phyloP scores from a whole-genome alignment of 2,329 filamentous ascomycete genomes.

The Apiospora hydei region DNA sequence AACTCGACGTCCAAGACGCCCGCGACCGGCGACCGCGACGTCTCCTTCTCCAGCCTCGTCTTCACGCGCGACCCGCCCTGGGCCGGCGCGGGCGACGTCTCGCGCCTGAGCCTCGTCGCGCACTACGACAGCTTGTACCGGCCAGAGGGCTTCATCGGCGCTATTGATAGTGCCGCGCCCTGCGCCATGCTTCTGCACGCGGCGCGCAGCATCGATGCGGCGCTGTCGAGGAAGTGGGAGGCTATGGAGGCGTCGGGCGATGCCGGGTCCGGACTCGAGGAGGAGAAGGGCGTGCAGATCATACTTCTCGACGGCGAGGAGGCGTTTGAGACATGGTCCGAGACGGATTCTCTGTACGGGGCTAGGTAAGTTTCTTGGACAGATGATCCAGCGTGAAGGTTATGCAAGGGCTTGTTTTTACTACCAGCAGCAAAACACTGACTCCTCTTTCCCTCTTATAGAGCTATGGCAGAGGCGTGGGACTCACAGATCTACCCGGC shows the following conservation, averaged over 20 bases:
- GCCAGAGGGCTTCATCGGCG: conserved; percentile 89
- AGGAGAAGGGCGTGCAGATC: conserved; percentile 85
- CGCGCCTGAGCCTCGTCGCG: conserved; percentile 84
- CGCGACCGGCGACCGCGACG: conserved; percentile 69
- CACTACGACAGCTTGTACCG: conserved; percentile 89
- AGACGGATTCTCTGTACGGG: conserved; percentile 86
- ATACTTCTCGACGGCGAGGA: conserved; percentile 93
- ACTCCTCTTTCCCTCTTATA: conserved; percentile 31
- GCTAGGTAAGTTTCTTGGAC: conserved; percentile 64
- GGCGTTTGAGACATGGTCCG: conserved; percentile 83
- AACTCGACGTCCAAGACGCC: conserved; percentile 91
- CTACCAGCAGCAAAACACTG: background rate
- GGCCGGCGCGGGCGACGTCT: conserved; percentile 72
- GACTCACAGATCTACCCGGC: conserved; percentile 73
- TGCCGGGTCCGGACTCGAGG: conserved; percentile 65
- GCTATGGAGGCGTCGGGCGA: conserved; percentile 69
- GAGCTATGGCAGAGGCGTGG: conserved; percentile 83
- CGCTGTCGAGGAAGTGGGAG: conserved; percentile 83
- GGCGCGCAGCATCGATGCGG: conserved; percentile 79
- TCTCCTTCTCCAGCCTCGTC: conserved; percentile 89
- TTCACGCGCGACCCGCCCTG: conserved; percentile 89
- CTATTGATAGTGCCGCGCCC: conserved; percentile 90
- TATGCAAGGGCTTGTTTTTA: background rate
- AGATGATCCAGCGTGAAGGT: background rate
- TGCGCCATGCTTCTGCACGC: conserved; percentile 94